Percentiles rank a stretch among this genome's conserved stretches.
Conservation (phyloP, 306 rosid genomes). For the Cucumis melo region DNA sequence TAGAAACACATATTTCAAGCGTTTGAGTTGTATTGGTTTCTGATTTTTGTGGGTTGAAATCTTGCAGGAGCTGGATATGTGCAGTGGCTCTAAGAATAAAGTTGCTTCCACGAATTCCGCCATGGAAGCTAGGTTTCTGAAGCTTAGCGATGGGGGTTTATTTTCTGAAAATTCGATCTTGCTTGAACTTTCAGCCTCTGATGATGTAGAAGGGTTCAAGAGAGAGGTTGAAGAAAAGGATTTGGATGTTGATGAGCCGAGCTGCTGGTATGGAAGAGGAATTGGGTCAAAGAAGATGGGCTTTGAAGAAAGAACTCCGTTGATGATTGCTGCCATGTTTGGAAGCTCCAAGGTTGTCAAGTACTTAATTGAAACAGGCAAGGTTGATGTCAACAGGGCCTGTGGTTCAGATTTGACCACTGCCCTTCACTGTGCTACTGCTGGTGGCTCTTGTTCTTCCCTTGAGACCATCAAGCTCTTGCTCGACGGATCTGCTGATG, state of each 20-base stretch:
- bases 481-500: conserved; percentile 64
- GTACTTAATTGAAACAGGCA: conserved; percentile 42
- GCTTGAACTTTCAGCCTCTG: conserved; percentile 75
- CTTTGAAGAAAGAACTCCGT: conserved; percentile 72
- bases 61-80: conserved; percentile 65
- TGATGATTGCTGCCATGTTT: conserved; percentile 84
- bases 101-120: conserved; percentile 24
- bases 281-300: conserved; percentile 92
- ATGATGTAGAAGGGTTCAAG: conserved; percentile 59
- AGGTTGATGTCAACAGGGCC: conserved; percentile 56
- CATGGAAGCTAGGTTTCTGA: conserved; percentile 59
- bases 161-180: conserved; percentile 27
- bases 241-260: conserved; percentile 39
- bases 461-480: conserved; percentile 61
- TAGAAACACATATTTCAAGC: background rate
- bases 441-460: conserved; percentile 62
- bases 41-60: conserved; percentile 7
- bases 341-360: conserved; percentile 62
- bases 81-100: conserved; percentile 49
- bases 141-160: conserved; percentile 21
- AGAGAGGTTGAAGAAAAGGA: conserved; percentile 61
- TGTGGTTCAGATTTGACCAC: conserved; percentile 74
- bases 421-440: conserved; percentile 86
- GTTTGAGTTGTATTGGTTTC: background rate
- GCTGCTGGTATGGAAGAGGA: conserved; percentile 87